Conservation (phyloP, 768 basidiomycete genomes). For the Pholiota molesta region DNA sequence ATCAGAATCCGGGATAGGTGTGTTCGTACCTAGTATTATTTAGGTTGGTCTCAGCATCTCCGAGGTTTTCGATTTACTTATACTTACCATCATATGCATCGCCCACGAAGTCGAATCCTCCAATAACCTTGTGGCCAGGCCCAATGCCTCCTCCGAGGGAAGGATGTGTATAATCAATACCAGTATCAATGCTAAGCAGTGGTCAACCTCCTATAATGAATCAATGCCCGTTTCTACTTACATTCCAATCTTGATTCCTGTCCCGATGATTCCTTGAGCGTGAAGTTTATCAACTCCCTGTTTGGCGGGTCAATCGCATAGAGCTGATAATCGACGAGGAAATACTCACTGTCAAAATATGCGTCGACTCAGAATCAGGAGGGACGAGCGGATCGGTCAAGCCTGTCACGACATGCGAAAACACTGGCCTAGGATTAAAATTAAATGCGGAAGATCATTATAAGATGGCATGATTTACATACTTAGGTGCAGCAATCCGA, state of each 20-base stretch:
- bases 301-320: neutral
- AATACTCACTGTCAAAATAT: constrained; percentile 50
- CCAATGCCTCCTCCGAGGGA: constrained; percentile 57
- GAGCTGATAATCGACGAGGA: neutral
- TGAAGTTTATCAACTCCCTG: constrained; percentile 70
- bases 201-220: neutral
- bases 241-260: constrained; percentile 71
- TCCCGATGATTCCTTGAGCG: constrained; percentile 60
- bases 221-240: constrained; percentile 29
- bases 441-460: neutral
- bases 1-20: constrained; percentile 51
- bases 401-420: constrained; percentile 41
- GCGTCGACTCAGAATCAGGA: constrained; percentile 51
- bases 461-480: constrained; percentile 11
- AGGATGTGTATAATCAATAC: constrained; percentile 60
- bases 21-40: constrained; percentile 40
- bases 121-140: constrained; percentile 53
- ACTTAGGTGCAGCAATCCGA: constrained; percentile 45
- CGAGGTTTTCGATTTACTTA: constrained; percentile 13
- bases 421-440: constrained; percentile 42
- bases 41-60: neutral
- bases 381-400: constrained; percentile 44
- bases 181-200: constrained; percentile 50
- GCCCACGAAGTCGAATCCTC: constrained; percentile 62
- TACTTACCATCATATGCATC: constrained; percentile 49